Percentiles rank a stretch among this genome's conserved stretches.
phyloP scores from a whole-genome alignment of 2,329 filamentous ascomycete species.

The Scedosporium minutisporum region DNA sequence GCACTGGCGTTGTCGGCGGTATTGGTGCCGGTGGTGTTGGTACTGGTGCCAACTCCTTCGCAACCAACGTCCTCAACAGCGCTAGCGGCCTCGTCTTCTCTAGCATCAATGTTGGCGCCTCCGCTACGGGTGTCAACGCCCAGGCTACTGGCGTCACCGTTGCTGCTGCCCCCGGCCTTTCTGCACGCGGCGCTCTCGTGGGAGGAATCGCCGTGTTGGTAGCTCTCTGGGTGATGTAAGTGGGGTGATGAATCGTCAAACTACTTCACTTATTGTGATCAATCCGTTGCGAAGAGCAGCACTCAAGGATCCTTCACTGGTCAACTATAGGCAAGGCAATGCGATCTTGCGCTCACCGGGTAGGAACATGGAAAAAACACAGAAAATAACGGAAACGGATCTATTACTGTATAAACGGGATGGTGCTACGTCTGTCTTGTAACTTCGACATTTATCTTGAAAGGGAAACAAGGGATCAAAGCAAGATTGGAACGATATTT shows the following conservation, averaged over 20 bases:
- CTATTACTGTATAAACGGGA: neutral
- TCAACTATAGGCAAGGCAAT: constrained; percentile 1
- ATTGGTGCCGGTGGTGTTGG: neutral
- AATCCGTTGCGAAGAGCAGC: neutral
- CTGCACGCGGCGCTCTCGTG: neutral
- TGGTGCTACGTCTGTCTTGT: no score
- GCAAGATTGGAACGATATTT: no score
- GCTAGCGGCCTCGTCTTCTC: neutral
- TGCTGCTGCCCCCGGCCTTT: neutral
- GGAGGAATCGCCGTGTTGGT: neutral
- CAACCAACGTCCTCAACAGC: neutral
- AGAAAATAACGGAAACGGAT: neutral
- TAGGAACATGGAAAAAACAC: neutral
- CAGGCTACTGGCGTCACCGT: neutral
- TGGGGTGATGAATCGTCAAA: neutral
- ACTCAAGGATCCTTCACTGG: neutral
- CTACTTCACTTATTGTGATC: neutral
- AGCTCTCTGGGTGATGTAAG: neutral
- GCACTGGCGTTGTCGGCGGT: neutral
- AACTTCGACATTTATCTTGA: no score
- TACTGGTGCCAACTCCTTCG: neutral
- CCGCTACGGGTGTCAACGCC: neutral
- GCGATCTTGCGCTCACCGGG: neutral
- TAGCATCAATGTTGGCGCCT: neutral
- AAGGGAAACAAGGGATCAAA: no score